phyloP scores from a whole-genome alignment of 2,329 filamentous ascomycete genomes.

The Knufia fluminis region DNA sequence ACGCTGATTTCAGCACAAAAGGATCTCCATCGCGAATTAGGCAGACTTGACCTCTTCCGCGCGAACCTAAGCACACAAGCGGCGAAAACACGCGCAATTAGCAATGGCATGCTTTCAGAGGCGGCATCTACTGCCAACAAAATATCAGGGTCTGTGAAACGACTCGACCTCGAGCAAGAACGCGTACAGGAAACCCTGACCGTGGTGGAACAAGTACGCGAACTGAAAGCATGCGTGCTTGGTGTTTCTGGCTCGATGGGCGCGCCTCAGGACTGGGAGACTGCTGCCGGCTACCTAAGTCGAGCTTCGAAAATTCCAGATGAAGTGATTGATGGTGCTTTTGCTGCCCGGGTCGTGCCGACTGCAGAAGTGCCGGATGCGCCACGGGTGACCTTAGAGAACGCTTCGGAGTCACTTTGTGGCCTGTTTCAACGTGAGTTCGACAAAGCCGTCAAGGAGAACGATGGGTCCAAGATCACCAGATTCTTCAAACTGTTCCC shows the following conservation, averaged over 20 bases:
- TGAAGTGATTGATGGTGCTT: slow-evolving; percentile 70
- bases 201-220: slow-evolving; percentile 91
- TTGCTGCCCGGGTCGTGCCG: slow-evolving; percentile 86
- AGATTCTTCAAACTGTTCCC: slow-evolving; percentile 98
- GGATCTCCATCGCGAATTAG: slow-evolving; percentile 76
- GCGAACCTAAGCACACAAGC: slow-evolving; percentile 81
- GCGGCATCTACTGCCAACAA: slow-evolving; percentile 77
- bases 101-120: slow-evolving; percentile 80
- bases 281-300: slow-evolving; percentile 79
- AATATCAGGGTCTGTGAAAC: slow-evolving; percentile 77
- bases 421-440: slow-evolving; percentile 89
- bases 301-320: slow-evolving; percentile 73
- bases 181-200: slow-evolving; percentile 81
- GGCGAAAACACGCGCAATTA: slow-evolving; percentile 70
- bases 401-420: slow-evolving; percentile 81
- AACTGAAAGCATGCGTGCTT: slow-evolving; percentile 92
- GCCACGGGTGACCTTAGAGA: slow-evolving; percentile 75
- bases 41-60: slow-evolving; percentile 77
- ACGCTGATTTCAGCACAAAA: slow-evolving; percentile 71
- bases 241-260: slow-evolving; percentile 95
- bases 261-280: slow-evolving; percentile 96
- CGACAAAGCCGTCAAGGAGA: slow-evolving; percentile 77
- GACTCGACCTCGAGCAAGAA: slow-evolving; percentile 81
- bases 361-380: slow-evolving; percentile 92
- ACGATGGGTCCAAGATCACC: slow-evolving; percentile 82